Percentiles rank a stretch among this genome's conserved stretches.
Evolutionary conservation across 768 basidiomycete genomes (phyloP).

Genomic region (Podaxis sp.): DNA sequence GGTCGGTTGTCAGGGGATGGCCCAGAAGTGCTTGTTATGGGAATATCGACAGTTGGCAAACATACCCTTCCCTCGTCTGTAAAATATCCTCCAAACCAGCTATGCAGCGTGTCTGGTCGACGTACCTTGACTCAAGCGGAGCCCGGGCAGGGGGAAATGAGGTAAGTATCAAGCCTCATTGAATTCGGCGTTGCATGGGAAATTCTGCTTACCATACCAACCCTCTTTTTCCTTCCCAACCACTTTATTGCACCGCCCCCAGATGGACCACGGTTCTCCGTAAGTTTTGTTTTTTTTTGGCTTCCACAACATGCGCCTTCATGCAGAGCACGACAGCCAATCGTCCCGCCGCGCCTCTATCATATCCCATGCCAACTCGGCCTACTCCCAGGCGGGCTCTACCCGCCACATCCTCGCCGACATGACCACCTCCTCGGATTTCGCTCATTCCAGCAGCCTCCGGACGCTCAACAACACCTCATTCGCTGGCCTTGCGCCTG

Average conservation of each 20-base stretch:
- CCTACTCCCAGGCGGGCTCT: slow-evolving; percentile 44
- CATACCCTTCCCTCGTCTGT: neutral
- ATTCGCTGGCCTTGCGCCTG: slow-evolving; percentile 34
- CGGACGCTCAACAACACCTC: slow-evolving; percentile 21
- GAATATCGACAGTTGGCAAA: neutral
- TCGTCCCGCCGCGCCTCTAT: slow-evolving; percentile 38
- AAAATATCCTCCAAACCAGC: neutral
- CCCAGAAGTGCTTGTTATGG: neutral
- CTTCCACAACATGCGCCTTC: slow-evolving; percentile 5
- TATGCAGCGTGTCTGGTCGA: slow-evolving; percentile 56
- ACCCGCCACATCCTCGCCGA: slow-evolving; percentile 47
- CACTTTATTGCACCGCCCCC: slow-evolving; percentile 19
- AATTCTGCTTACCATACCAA: slow-evolving; percentile 15
- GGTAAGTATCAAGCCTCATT: neutral
- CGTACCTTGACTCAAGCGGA: slow-evolving; percentile 38
- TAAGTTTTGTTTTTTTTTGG: slow-evolving; percentile 16
- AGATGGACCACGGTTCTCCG: slow-evolving; percentile 26
- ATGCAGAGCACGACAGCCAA: slow-evolving; percentile 11
- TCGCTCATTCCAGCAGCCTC: neutral
- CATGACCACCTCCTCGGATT: slow-evolving; percentile 20
- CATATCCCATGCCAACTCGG: slow-evolving; percentile 33
- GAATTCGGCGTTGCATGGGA: slow-evolving; percentile 19
- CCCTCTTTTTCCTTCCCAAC: slow-evolving; percentile 21
- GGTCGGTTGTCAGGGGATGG: neutral
- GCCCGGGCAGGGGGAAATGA: slow-evolving; percentile 14